A percentile compares a stretch with the other conserved stretches of the same genome.
phyloP scores from a whole-genome alignment of 345 rosid genomes.

The Populus alba region DNA sequence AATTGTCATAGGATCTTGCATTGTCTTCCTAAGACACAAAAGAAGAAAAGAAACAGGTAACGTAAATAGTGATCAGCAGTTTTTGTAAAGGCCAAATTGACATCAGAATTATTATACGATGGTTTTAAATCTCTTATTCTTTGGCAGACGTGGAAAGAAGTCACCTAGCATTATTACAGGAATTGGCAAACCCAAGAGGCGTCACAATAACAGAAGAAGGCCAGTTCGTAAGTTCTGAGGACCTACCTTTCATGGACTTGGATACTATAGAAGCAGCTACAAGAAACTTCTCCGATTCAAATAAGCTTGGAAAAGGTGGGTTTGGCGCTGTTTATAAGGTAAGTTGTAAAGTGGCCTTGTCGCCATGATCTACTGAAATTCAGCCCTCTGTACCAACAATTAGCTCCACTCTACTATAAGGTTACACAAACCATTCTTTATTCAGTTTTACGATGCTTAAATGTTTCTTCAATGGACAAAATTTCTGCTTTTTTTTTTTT shows the following conservation, averaged over 20 bases:
- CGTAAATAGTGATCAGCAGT: background rate
- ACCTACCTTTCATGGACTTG: slow-evolving; percentile 7
- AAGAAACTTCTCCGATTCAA: slow-evolving; percentile 7
- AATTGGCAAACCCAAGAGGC: slow-evolving; percentile 21
- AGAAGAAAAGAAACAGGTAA: slow-evolving; percentile 24
- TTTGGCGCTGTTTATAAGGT: slow-evolving; percentile 15
- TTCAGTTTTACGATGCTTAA: background rate
- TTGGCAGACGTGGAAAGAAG: slow-evolving; percentile 26
- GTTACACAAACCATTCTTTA: background rate
- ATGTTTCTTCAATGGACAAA: background rate
- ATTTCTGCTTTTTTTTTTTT: too few relatives aligned
- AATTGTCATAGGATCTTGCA: slow-evolving; percentile 17
- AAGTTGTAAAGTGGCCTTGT: background rate
- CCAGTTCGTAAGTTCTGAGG: slow-evolving; percentile 27
- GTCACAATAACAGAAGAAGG: slow-evolving; percentile 21
- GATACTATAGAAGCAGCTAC: slow-evolving; percentile 6
- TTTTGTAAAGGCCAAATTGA: background rate
- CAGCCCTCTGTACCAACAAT: background rate
- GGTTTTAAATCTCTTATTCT: background rate
- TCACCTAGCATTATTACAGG: slow-evolving; percentile 16
- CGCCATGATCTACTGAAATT: background rate
- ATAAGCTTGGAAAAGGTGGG: slow-evolving; percentile 21
- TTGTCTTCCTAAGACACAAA: slow-evolving; percentile 4
- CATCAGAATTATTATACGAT: background rate
- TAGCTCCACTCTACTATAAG: background rate